Percentiles rank a stretch among this genome's conserved stretches.
Evolutionary conservation across 2,329 filamentous ascomycete species (phyloP).

Genomic region (Aureobasidium subglaciale): DNA sequence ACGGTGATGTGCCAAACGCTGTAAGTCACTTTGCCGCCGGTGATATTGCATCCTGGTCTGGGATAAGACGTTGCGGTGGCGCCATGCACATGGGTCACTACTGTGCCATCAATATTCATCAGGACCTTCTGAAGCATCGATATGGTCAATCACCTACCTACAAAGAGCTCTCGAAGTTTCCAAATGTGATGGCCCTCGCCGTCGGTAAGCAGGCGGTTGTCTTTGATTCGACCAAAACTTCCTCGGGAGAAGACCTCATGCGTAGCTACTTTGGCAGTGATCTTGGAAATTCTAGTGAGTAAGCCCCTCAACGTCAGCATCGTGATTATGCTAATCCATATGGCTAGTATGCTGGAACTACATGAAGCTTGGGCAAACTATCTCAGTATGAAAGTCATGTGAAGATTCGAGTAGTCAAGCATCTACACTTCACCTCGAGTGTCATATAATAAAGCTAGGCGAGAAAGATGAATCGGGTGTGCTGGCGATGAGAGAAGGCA

Average conservation of each 20-base stretch:
- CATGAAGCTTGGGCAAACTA: constrained; percentile 7
- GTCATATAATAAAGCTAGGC: too few relatives aligned
- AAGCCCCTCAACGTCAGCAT: background rate
- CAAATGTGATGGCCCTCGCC: constrained; percentile 61
- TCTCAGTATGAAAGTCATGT: background rate
- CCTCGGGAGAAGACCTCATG: constrained; percentile 56
- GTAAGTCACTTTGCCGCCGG: constrained; percentile 61
- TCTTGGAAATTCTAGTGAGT: constrained; percentile 36
- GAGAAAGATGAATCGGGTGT: too few relatives aligned
- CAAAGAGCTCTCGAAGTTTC: constrained; percentile 38
- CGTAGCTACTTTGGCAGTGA: constrained; percentile 61
- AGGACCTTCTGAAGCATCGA: constrained; percentile 62
- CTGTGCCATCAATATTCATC: constrained; percentile 43
- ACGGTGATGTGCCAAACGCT: constrained; percentile 48
- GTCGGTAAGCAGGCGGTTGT: constrained; percentile 63
- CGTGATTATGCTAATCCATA: background rate
- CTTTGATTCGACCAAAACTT: constrained; percentile 50
- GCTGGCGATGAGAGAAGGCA: too few relatives aligned
- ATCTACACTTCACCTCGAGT: too few relatives aligned
- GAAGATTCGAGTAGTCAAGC: background rate
- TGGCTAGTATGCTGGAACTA: constrained; percentile 7
- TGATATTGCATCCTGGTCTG: constrained; percentile 64
- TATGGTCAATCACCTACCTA: constrained; percentile 21
- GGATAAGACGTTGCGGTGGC: constrained; percentile 71
- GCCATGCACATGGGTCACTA: constrained; percentile 66